Evolutionary conservation across 2,329 filamentous ascomycete genomes (phyloP), one percentile per base, ranked within the genome.

Genomic region (Diaporthe velutina): DNA sequence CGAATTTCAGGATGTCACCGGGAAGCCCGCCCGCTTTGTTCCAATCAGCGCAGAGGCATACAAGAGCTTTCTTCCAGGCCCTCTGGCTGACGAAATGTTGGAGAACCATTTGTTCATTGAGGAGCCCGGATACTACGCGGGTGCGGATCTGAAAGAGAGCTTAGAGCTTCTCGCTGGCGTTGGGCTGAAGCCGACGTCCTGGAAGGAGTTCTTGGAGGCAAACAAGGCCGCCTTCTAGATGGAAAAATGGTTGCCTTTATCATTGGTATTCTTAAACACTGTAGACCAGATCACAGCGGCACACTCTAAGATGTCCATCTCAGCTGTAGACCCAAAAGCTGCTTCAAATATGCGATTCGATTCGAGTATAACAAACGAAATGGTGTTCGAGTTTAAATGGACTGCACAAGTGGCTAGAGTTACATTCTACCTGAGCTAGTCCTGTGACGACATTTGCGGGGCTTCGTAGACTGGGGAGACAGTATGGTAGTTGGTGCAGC

Each of bases 1-100:
- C n/a, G 80, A 60, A 17, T 80, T 81, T 71, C 74, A 78, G 81
- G 76, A 80, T 30, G 28, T 38, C 19, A 42, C 57, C 0, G 17
- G 30, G 8, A 61, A 61, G 19, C 13, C 28, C 15, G 30, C 57
- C 13, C 30, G 57, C 57, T 61, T 61, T 22, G 57, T 38, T 2
- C 33, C 22, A 8, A 25, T 61, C 2, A n/a, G n/a, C 3, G 19
- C 28, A 22, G 57, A 61, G 38, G 28, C 30, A 0, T 61, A 61
- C 22, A 61, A 61, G 30, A 38, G 38, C 9, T 22, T 35, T 30
- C 4, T 61, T 25, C 57, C 57, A 6, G 57, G 28, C 10, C 57
- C 57, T 4, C 17, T 61, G 30, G 33, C 7, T 12, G 19, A 61
- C 9, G 30, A 61, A 8, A 38, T 61, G 57, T 25, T 61, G 19